These are phyloP conservation scores for Debaryomyces coudertii DNA, from an alignment of 1,139 yeast species.

Conservation along the genomic window DNA sequence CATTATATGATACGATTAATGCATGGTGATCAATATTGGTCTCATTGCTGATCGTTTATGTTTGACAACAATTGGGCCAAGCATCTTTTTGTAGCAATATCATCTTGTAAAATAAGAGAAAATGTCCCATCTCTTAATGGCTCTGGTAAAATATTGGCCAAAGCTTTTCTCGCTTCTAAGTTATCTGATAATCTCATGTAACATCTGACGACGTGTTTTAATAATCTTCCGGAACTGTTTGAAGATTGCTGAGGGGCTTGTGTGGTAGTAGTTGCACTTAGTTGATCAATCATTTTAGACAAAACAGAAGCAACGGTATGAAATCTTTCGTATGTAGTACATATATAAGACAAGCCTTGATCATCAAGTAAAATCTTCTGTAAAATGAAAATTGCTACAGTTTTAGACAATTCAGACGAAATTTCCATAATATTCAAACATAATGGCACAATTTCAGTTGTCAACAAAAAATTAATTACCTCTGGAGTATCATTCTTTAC, in stretches of 20 bases:
- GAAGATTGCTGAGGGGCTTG: conserved; percentile 28
- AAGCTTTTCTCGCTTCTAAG: conserved; percentile 84
- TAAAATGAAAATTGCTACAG: conserved; percentile 93
- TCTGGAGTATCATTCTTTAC: conserved; percentile 96
- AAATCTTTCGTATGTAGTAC: conserved; percentile 93
- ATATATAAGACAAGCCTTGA: conserved; percentile 85
- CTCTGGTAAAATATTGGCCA: conserved; percentile 83
- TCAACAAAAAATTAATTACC: conserved; percentile 83
- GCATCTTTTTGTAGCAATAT: conserved; percentile 84
- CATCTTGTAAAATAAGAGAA: conserved; percentile 77
- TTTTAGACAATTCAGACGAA: conserved; percentile 85
- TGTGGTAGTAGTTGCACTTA: conserved; percentile 45
- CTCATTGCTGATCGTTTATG: conserved; percentile 45
- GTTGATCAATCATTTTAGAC: conserved; percentile 85
- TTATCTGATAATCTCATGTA: conserved; percentile 90
- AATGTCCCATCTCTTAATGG: conserved; percentile 92
- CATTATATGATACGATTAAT: conserved; percentile 3
- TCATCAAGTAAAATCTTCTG: conserved; percentile 93
- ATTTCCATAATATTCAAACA: conserved; percentile 95
- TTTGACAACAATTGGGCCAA: conserved; percentile 80
- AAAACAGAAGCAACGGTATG: conserved; percentile 91
- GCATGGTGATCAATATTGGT: background rate
- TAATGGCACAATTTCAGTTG: conserved; percentile 94
- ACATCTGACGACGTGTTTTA: conserved; percentile 94
- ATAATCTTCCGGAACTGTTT: conserved; percentile 70